Evolutionary conservation across 2,329 filamentous ascomycete genomes (phyloP).

Genomic region (Fusarium sublunatum): DNA sequence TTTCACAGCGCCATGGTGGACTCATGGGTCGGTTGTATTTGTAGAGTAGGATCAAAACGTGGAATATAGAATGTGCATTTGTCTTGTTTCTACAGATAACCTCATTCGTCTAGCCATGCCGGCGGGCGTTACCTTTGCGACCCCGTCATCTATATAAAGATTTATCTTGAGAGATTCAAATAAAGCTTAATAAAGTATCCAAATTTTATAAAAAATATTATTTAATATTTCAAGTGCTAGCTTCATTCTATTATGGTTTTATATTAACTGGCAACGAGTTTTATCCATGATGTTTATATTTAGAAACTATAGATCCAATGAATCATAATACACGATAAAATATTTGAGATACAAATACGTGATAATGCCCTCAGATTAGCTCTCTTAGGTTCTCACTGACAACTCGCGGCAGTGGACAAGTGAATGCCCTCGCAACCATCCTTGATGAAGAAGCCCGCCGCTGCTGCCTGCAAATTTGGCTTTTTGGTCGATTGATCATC

Average conservation of each 20-base stretch:
- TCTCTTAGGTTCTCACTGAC: constrained; percentile 66
- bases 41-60: constrained; percentile 41
- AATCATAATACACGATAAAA: background rate
- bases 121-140: too few species aligned
- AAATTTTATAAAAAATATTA: too few species aligned
- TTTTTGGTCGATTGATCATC: constrained; percentile 67
- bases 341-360: constrained; percentile 26
- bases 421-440: constrained; percentile 17
- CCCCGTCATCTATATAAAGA: too few species aligned
- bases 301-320: too few species aligned
- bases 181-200: too few species aligned
- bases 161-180: too few species aligned
- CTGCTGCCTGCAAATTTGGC: constrained; percentile 68
- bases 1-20: constrained; percentile 13
- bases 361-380: constrained; percentile 65
- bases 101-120: background rate
- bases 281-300: too few species aligned
- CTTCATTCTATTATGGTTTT: too few species aligned
- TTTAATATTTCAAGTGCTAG: too few species aligned
- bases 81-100: constrained; percentile 18
- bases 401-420: constrained; percentile 52
- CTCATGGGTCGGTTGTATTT: constrained; percentile 26
- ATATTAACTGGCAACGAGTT: too few species aligned
- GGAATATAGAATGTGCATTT: constrained; percentile 41
- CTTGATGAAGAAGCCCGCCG: constrained; percentile 34